phyloP scores from a whole-genome alignment of 441 rosid genomes.

The Adansonia grandidieri region DNA sequence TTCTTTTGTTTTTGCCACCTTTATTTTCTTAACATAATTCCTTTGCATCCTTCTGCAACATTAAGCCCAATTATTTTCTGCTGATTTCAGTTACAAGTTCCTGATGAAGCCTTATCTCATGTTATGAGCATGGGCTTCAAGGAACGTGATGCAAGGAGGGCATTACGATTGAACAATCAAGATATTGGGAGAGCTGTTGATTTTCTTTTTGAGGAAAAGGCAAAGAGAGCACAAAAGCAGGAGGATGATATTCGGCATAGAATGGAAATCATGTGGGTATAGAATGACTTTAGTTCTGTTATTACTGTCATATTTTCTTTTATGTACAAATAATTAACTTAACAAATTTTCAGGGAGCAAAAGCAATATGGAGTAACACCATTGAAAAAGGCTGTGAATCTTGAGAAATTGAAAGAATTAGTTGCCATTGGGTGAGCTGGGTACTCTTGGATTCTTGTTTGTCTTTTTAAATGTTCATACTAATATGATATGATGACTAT shows the following conservation, averaged over 20 bases:
- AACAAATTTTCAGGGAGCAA: slow-evolving; percentile 67
- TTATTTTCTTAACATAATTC: neutral
- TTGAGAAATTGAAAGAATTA: slow-evolving; percentile 60
- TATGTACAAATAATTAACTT: slow-evolving; percentile 17
- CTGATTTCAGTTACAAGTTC: slow-evolving; percentile 69
- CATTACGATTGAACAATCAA: slow-evolving; percentile 75
- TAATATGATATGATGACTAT: slow-evolving; percentile 11
- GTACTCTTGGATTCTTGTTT: neutral
- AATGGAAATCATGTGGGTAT: slow-evolving; percentile 57
- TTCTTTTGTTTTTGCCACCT: neutral
- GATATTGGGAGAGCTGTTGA: slow-evolving; percentile 72
- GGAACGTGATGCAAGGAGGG: slow-evolving; percentile 72
- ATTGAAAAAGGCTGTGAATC: slow-evolving; percentile 72
- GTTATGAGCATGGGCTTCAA: slow-evolving; percentile 84
- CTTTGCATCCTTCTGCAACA: slow-evolving; percentile 6
- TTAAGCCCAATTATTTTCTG: slow-evolving; percentile 11
- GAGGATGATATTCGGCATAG: slow-evolving; percentile 56
- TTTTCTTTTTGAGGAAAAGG: slow-evolving; percentile 77
- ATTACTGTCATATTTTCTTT: slow-evolving; percentile 1
- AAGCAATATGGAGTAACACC: slow-evolving; percentile 79
- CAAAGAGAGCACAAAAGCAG: slow-evolving; percentile 51
- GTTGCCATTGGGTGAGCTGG: slow-evolving; percentile 70
- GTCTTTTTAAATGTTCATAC: neutral
- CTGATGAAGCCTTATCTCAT: slow-evolving; percentile 70
- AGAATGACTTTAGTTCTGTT: neutral